Evolutionary conservation across 2,329 filamentous ascomycete genomes (phyloP), one percentile per base, ranked within the genome.

Genomic region (Macrophomina tecta): DNA sequence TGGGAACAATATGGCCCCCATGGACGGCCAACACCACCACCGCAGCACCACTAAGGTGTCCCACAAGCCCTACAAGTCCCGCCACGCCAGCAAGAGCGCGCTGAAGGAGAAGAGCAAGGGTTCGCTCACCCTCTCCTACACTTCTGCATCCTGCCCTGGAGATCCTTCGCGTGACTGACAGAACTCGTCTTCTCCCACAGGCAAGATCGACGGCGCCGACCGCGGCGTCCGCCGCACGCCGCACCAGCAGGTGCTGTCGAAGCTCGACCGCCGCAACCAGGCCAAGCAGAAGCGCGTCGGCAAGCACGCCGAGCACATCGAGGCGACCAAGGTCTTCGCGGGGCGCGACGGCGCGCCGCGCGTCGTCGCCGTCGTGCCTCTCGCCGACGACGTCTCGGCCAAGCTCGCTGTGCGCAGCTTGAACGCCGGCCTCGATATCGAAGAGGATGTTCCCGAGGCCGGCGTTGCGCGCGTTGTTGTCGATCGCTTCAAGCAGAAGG

Each of bases 211-310:
- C 73, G 9, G 4, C 12, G 82, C 87, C 74, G 91, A 97, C 76
- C 88, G 86, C 73, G 90, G 90, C 69, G 84, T 85, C 73, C 89
- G 94, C 75, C 96, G 92, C 80, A 97, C 94, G 16, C 92, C 92
- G 65, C 93, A 97, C 78, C 95, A 99, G 78, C 93, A 97, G 82
- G 88, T 97, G 81, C 94, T 97, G 92, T 97, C 93, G 68, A 99
- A 98, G 81, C 87, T 99, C 78, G 93, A 97, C 80, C 91, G 95
- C 68, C 90, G 93, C 73, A 98, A 99, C 80, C 93, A 97, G 83
- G 92, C 93, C 72, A 94, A 94, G 80, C 95, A 99, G 83, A 89
- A 90, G 78, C 91, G 94, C 74, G 83, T 91, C 69, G 85, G 89
- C 72, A 97, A 98, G 80, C 89, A 93, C 75, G 89, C 89, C 75